phyloP scores from a whole-genome alignment of 2,329 filamentous ascomycete genomes.

The Xylariales sp. region DNA sequence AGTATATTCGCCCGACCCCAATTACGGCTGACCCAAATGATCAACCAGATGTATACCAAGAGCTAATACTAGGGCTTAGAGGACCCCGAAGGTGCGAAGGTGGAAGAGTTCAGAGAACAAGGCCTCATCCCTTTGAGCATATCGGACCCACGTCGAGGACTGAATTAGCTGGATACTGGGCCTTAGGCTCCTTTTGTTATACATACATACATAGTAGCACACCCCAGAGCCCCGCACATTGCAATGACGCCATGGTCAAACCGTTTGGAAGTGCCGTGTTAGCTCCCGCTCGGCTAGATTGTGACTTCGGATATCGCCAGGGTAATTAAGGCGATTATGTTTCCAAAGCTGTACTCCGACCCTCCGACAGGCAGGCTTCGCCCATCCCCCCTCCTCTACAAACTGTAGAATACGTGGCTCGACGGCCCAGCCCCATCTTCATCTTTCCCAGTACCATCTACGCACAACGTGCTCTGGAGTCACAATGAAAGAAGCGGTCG shows the following conservation, averaged over 20 bases:
- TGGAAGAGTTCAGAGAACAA: not conserved
- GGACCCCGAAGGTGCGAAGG: no score
- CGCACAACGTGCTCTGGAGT: not conserved
- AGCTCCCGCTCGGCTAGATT: not conserved
- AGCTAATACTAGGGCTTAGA: not conserved
- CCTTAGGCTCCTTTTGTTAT: no score
- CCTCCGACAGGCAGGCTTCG: not conserved
- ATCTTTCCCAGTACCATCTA: not conserved
- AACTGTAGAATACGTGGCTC: not conserved
- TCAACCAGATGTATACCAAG: not conserved
- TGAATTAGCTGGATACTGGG: no score
- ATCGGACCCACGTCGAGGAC: no score
- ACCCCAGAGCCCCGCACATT: slow-evolving; percentile 10
- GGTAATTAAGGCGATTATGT: slow-evolving; percentile 13
- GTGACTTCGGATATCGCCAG: not conserved
- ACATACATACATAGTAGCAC: no score
- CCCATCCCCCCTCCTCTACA: not conserved
- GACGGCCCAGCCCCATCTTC: not conserved
- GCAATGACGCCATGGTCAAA: slow-evolving; percentile 8
- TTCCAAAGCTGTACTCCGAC: not conserved
- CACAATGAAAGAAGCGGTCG: slow-evolving; percentile 47
- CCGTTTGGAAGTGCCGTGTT: not conserved
- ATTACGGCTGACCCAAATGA: not conserved
- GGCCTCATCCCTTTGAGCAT: no score
- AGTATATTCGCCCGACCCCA: not conserved